phyloP scores from a whole-genome alignment of 192 early-diverging fungal genomes.

The Coemansia sp. region DNA sequence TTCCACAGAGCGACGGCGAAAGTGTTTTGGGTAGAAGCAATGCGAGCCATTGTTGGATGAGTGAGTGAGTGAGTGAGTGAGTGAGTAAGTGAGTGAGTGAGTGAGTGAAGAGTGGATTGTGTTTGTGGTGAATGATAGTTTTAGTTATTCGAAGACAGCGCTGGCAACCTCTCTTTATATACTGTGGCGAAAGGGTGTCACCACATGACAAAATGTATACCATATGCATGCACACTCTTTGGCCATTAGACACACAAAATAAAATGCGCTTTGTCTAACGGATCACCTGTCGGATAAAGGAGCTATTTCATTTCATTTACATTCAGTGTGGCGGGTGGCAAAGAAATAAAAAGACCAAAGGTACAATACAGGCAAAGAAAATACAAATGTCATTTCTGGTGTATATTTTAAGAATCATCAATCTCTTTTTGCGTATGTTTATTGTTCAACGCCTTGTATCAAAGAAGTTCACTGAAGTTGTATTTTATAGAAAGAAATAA shows the following conservation, averaged over 20 bases:
- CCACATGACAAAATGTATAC: not conserved
- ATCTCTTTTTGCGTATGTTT: not conserved
- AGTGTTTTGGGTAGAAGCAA: not conserved
- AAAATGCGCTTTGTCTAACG: not conserved
- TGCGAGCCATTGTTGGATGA: constrained; percentile 1
- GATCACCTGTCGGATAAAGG: not conserved
- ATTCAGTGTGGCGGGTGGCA: no score
- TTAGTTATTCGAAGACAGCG: not conserved
- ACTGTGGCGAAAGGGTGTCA: not conserved
- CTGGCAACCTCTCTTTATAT: not conserved
- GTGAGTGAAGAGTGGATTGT: not conserved
- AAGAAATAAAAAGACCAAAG: no score
- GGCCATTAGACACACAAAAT: not conserved
- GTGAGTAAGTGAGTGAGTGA: no score
- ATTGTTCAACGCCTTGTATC: not conserved
- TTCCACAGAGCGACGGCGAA: constrained; percentile 1
- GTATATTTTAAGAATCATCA: no score
- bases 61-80: not conserved
- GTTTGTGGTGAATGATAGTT: not conserved
- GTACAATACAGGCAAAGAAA: no score
- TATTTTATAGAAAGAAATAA: not conserved
- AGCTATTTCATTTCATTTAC: not conserved
- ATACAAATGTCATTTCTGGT: no score
- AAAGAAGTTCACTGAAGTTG: no score
- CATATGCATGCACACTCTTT: not conserved